Evolutionary conservation across 139 green algal genomes (phyloP).

Genomic region (Volvox reticuliferus): DNA sequence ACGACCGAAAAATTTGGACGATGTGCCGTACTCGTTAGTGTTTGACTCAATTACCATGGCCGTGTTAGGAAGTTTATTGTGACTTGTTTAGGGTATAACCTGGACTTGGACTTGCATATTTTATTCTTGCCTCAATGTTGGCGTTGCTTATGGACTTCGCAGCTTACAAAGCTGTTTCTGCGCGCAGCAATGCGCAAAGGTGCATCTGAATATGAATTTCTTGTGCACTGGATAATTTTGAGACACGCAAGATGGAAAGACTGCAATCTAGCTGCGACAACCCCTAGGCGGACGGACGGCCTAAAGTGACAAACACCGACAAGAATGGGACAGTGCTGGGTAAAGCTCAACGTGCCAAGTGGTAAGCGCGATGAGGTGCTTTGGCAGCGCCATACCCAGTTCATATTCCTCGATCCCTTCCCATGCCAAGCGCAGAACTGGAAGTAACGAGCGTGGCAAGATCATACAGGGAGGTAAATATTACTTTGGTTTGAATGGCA

Average conservation of each 20-base stretch:
- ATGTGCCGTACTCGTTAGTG: neutral
- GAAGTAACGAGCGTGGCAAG: neutral
- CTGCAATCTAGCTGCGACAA: neutral
- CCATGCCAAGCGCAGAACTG: neutral
- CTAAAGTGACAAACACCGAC: neutral
- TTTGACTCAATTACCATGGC: neutral
- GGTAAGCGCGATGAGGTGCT: neutral
- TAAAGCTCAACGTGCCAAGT: neutral
- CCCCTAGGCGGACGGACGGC: neutral
- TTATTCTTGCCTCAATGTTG: no score
- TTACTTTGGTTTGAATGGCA: neutral
- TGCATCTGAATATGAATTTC: conserved; percentile 6
- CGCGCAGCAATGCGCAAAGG: neutral
- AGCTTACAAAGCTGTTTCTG: neutral
- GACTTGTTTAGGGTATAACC: no score
- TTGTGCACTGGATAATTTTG: neutral
- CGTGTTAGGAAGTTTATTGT: neutral
- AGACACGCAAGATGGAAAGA: neutral
- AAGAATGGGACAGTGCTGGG: conserved; percentile 11
- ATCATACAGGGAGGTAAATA: neutral
- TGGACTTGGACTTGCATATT: no score
- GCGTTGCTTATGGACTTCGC: neutral
- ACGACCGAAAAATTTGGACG: neutral
- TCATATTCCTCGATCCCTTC: neutral
- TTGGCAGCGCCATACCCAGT: neutral